These are phyloP conservation scores for Viola odorata DNA, from an alignment of 345 rosid genomes.

Conservation along the genomic window DNA sequence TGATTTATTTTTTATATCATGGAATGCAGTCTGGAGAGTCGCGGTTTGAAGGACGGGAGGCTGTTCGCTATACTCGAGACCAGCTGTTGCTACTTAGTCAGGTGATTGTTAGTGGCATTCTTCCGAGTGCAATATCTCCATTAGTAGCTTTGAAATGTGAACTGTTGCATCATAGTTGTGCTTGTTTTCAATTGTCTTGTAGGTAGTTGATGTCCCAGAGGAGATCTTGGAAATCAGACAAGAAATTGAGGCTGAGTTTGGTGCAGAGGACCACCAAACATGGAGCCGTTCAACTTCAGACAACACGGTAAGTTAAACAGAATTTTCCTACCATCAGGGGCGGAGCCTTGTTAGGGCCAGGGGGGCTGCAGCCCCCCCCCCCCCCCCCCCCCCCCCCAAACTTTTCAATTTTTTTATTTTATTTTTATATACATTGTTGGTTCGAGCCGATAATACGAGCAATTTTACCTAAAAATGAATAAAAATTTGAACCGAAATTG, in stretches of 20 bases:
- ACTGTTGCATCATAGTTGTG: neutral
- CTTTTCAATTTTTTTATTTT: too few relatives aligned
- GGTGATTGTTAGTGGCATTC: neutral
- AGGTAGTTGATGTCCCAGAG: constrained; percentile 45
- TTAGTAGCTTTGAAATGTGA: too few relatives aligned
- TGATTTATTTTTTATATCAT: neutral
- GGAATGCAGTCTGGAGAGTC: neutral
- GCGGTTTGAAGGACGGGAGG: constrained; percentile 9
- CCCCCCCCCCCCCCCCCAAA: too few relatives aligned
- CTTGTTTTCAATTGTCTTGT: constrained; percentile 4
- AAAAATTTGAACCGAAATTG: too few relatives aligned
- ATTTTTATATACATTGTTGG: too few relatives aligned
- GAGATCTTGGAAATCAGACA: constrained; percentile 52
- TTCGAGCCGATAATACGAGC: too few relatives aligned
- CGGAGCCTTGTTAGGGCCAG: too few relatives aligned
- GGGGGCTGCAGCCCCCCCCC: too few relatives aligned
- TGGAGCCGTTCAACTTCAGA: constrained; percentile 45
- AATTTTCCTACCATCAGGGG: too few relatives aligned
- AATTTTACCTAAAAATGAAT: too few relatives aligned
- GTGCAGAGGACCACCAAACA: constrained; percentile 62
- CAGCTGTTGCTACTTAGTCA: constrained; percentile 8
- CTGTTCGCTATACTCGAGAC: constrained; percentile 5
- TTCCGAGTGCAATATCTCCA: too few relatives aligned
- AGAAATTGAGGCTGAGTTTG: constrained; percentile 56
- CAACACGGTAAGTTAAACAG: constrained; percentile 35